Conservation (phyloP, 2,329 filamentous ascomycete species). For the Phialophora verrucosa region DNA sequence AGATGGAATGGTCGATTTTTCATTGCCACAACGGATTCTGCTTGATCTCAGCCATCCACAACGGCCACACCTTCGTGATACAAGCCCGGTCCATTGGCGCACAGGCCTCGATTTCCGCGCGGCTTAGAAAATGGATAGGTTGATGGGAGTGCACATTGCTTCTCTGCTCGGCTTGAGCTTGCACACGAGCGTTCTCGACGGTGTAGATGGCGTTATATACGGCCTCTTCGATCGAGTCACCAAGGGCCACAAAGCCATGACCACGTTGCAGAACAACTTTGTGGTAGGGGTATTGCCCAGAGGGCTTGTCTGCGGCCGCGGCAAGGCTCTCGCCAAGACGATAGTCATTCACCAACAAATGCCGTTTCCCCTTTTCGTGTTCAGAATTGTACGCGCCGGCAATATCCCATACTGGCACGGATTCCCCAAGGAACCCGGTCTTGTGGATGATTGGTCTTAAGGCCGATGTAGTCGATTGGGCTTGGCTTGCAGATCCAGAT, state of each 20-base stretch:
- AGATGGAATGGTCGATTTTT: neutral
- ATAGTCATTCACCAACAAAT: constrained; percentile 11
- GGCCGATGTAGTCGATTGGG: neutral
- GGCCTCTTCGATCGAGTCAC: constrained; percentile 8
- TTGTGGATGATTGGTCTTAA: constrained; percentile 3
- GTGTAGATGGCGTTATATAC: constrained; percentile 9
- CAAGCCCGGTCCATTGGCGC: constrained; percentile 7
- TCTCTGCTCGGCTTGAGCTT: constrained; percentile 7
- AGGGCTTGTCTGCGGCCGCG: constrained; percentile 1
- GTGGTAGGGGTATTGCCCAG: constrained; percentile 1
- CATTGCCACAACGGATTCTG: constrained; percentile 6
- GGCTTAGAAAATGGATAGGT: constrained; percentile 12
- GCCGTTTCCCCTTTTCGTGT: neutral
- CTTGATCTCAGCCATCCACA: constrained; percentile 14
- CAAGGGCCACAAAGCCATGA: constrained; percentile 11
- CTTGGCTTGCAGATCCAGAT: neutral
- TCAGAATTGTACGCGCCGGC: neutral
- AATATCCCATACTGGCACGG: constrained; percentile 8
- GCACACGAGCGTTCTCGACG: constrained; percentile 1
- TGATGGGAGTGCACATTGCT: neutral
- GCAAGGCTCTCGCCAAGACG: neutral
- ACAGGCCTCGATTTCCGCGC: constrained; percentile 3
- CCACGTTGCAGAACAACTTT: constrained; percentile 11
- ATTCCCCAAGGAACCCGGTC: constrained; percentile 1
- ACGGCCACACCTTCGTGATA: constrained; percentile 4